A percentile compares a stretch with the other conserved stretches of the same genome.
These are phyloP conservation scores for Inosperma sp. DNA, from an alignment of 768 basidiomycete genomes.

Conservation along the genomic window DNA sequence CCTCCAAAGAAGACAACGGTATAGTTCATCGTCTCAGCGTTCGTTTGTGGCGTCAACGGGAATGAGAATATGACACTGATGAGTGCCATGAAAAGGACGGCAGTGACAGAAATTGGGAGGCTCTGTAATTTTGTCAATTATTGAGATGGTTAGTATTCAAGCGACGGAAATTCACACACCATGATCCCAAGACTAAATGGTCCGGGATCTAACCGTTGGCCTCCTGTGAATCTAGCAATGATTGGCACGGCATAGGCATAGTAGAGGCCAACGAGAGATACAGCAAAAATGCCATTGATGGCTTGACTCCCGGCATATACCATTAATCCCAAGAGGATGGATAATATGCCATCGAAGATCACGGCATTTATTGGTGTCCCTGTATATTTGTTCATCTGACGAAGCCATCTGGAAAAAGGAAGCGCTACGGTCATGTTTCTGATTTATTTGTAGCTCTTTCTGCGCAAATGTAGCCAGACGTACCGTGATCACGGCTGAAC, in stretches of 20 bases:
- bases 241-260: conserved; percentile 49
- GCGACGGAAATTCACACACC: background rate
- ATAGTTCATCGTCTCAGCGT: conserved; percentile 59
- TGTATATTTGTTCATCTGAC: conserved; percentile 52
- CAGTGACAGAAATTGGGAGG: conserved; percentile 46
- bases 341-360: conserved; percentile 40
- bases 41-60: conserved; percentile 48
- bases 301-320: conserved; percentile 52
- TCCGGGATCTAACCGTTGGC: conserved; percentile 6
- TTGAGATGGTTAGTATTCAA: background rate
- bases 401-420: conserved; percentile 58
- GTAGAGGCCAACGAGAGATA: conserved; percentile 37
- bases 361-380: conserved; percentile 59
- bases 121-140: conserved; percentile 35
- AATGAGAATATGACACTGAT: conserved; percentile 61
- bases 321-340: conserved; percentile 47
- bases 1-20: conserved; percentile 62
- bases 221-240: conserved; percentile 14
- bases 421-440: conserved; percentile 36
- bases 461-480: background rate
- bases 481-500: conserved; percentile 60
- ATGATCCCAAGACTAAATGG: conserved; percentile 13
- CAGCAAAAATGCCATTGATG: conserved; percentile 48
- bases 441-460: background rate
- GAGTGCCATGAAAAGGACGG: conserved; percentile 63